Evolutionary conservation across 2,329 filamentous ascomycete genomes (phyloP), one percentile per base, ranked within the genome.

Genomic region (Talaromyces sp.): DNA sequence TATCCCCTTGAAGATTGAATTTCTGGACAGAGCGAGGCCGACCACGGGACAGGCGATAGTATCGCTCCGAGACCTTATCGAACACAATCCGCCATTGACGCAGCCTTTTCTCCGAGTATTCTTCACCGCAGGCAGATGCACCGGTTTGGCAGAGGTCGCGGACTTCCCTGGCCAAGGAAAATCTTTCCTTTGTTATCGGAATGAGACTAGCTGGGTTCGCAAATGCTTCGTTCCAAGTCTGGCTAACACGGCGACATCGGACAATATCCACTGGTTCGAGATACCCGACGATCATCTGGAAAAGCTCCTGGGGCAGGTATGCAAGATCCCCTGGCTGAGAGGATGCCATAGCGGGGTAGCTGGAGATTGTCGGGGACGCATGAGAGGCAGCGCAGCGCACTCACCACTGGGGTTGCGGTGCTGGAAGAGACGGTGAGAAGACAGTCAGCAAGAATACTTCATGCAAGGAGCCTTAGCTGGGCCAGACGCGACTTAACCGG

Each of bases 241-340:
- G 78, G 19, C 79, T 85, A 39, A 87, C 81, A 25, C 77, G 77
- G 57, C 83, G 84, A 68, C 79, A 82, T 55, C 77, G 73, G 17
- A 87, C 68, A 58, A 80, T 72, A 64, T 86, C 84, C 19, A 67
- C 72, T 2, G 84, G 78, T 0, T 80, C 71, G 17, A 88, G 75
- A 65, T 81, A 70, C 2, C 68, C 73, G 39, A 83, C 62, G 59
- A 88, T 73, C 55, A 85, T 76, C 62, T 85, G 75, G 66, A 88
- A 86, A 54, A 88, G 69, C 58, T 86, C 84, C 66, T 80, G 78
- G n/a, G 85, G 85, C 44, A 88, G 75, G 57, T 67, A 67, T 9
- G 67, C 65, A 49, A 75, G 59, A 57, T 69, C 69, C 61, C 59
- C 59, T 57, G 59, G 52, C 57, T 63, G 54, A 27, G 60, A 32